These are phyloP conservation scores for Geotrichum carabidarum DNA, from an alignment of 1,139 yeast genomes.

Conservation along the genomic window DNA sequence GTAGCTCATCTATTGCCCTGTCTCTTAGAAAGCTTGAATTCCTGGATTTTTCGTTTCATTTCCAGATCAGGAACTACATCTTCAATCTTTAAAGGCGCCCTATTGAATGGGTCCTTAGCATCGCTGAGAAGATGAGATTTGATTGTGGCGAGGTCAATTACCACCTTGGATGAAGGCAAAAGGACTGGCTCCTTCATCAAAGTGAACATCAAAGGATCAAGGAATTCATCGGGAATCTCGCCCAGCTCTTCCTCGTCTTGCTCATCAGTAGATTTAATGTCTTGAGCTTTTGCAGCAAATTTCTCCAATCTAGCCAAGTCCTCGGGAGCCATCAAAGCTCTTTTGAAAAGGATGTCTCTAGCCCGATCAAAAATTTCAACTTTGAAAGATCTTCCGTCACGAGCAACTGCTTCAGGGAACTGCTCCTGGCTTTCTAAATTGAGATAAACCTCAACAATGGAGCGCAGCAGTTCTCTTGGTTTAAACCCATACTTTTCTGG, in stretches of 20 bases:
- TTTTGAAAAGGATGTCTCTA: conserved; percentile 54
- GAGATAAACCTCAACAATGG: conserved; percentile 67
- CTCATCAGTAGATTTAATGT: conserved; percentile 52
- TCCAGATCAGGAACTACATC: conserved; percentile 59
- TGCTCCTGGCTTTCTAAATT: conserved; percentile 60
- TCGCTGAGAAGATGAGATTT: conserved; percentile 91
- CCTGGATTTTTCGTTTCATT: conserved; percentile 13
- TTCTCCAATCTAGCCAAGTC: conserved; percentile 48
- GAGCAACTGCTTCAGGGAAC: conserved; percentile 75
- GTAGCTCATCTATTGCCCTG: neutral
- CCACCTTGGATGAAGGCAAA: conserved; percentile 76
- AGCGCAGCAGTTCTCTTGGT: conserved; percentile 66
- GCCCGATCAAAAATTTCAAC: conserved; percentile 66
- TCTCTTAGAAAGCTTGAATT: conserved; percentile 10
- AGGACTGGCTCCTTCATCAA: conserved; percentile 94
- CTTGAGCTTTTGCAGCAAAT: conserved; percentile 63
- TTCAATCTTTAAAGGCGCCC: conserved; percentile 83
- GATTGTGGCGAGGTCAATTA: conserved; percentile 84
- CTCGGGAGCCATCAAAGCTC: conserved; percentile 50
- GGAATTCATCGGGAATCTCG: conserved; percentile 91
- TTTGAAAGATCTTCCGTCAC: conserved; percentile 84
- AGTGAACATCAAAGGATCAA: conserved; percentile 95
- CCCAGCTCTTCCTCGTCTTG: conserved; percentile 85
- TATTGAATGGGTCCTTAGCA: conserved; percentile 93
- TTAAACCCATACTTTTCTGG: conserved; percentile 83